Conservation (phyloP, 495 filamentous ascomycete genomes). For the Aspergillus cristatus region DNA sequence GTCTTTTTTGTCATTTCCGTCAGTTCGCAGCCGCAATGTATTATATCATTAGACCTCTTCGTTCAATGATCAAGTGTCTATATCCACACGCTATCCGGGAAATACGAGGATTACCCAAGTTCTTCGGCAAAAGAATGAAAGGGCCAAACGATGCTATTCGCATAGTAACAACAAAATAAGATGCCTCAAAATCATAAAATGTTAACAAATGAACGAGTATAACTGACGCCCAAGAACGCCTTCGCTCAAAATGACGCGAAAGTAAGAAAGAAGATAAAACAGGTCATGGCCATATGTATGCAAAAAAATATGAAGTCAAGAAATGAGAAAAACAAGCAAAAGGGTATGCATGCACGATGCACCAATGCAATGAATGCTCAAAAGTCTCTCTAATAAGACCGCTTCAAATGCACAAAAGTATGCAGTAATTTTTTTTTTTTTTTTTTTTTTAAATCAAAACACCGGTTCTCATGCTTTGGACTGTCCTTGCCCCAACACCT, state of each 20-base stretch:
- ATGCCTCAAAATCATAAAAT: constrained; percentile 1
- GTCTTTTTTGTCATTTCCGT: constrained; percentile 4
- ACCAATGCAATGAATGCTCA: constrained; percentile 2
- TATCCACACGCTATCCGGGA: no score
- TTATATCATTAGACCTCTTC: constrained; percentile 3
- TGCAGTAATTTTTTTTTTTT: constrained; percentile 2
- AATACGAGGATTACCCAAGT: no score
- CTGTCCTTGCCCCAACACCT: constrained; percentile 43
- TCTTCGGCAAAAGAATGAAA: background rate
- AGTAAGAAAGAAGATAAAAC: constrained; percentile 9
- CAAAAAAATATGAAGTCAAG: background rate
- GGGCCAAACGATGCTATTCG: background rate
- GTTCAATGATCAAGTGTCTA: constrained; percentile 4
- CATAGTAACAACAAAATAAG: background rate
- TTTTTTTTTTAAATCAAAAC: constrained; percentile 27
- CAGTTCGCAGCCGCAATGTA: constrained; percentile 16
- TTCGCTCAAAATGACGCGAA: constrained; percentile 19
- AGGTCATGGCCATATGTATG: background rate
- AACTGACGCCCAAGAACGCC: constrained; percentile 28
- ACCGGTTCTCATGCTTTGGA: constrained; percentile 46
- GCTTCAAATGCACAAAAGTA: background rate
- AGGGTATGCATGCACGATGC: constrained; percentile 10
- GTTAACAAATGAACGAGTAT: constrained; percentile 4
- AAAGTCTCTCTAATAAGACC: background rate
- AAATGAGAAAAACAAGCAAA: constrained; percentile 7